Conservation (phyloP, 805 yeast species). For the Novakomyces olei region DNA sequence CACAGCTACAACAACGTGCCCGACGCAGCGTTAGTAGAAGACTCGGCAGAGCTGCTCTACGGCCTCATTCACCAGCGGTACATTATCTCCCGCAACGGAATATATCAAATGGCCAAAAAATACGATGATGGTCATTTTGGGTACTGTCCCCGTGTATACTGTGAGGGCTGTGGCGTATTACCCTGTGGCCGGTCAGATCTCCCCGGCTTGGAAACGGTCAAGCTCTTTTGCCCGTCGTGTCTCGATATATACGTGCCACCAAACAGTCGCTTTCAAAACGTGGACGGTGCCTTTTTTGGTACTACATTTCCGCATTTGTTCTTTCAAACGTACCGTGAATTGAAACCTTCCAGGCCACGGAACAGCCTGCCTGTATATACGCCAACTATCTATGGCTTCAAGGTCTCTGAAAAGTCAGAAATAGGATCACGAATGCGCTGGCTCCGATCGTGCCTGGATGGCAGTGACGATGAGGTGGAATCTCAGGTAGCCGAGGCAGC, state of each 20-base stretch:
- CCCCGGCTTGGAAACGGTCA: slow-evolving; percentile 77
- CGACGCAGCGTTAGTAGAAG: slow-evolving; percentile 39
- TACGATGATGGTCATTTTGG: slow-evolving; percentile 81
- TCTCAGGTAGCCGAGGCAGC: slow-evolving; percentile 35
- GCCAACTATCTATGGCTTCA: slow-evolving; percentile 71
- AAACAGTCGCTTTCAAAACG: slow-evolving; percentile 61
- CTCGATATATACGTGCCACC: slow-evolving; percentile 75
- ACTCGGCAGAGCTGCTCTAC: slow-evolving; percentile 75
- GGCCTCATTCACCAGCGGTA: slow-evolving; percentile 88
- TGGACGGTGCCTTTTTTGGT: slow-evolving; percentile 95
- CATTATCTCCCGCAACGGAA: slow-evolving; percentile 71
- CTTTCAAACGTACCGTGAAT: slow-evolving; percentile 71
- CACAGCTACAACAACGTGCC: slow-evolving; percentile 19
- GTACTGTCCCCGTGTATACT: slow-evolving; percentile 67
- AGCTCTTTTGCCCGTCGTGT: slow-evolving; percentile 87
- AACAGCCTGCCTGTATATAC: slow-evolving; percentile 21
- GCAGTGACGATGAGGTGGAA: too few species aligned
- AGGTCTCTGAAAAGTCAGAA: slow-evolving; percentile 45
- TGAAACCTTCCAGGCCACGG: neutral
- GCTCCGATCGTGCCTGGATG: slow-evolving; percentile 60
- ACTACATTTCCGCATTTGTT: slow-evolving; percentile 87
- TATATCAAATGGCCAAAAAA: slow-evolving; percentile 70
- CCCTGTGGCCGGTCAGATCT: slow-evolving; percentile 85
- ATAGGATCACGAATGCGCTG: slow-evolving; percentile 92
- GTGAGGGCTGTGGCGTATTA: slow-evolving; percentile 72